Base-by-base conservation (phyloP, 331 rosid species). In the Quercus phellos region DNA sequence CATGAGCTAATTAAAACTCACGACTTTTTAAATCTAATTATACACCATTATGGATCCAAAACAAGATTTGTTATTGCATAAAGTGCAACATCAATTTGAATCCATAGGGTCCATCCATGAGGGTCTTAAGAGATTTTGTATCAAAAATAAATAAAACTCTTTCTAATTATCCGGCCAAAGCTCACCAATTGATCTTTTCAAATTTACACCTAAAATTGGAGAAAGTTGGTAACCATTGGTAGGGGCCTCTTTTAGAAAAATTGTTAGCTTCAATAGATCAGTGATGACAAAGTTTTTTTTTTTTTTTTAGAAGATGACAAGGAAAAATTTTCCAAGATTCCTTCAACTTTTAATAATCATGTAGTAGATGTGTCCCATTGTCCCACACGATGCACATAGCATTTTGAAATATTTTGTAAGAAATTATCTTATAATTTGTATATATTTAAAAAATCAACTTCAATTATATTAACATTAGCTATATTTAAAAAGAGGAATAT, bases 21-120 rank as follows among this genome's bases (percentile, higher is more conserved):
- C 38, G 56, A 77, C 77, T 72, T 75, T 71, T 77, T 76, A 1
- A 55, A 43, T 34, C 38, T 64, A 72, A 55, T 55, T 51, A 63
- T 50, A 53, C 42, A 55, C 21, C 68, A 53, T 26, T 60, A 82
- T 75, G 51, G 9, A 78, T 79, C 77, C 84, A 81, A 83, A 84
- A 53, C 76, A 72, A 75, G 73, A 80, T 74, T 83, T 75, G 80
- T 85, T 79, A 50, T 68, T 76, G 78, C 75, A 82, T 80, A n/a
- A 78, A 24, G 50, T 19, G 46, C 46, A 77, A 59, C 2, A 83
- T 87, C 81, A 81, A 75, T 27, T 46, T 73, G 60, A 42, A 79
- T 80, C 84, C 73, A 72, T 30, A 42, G 50, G 80, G 70, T 34
- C 38, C 38, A 34, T 46, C 85, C 81, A 58, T 72, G 69, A 43